Conservation (phyloP, 176 grass and related monocot species). For the Bothriochloa decipiens region DNA sequence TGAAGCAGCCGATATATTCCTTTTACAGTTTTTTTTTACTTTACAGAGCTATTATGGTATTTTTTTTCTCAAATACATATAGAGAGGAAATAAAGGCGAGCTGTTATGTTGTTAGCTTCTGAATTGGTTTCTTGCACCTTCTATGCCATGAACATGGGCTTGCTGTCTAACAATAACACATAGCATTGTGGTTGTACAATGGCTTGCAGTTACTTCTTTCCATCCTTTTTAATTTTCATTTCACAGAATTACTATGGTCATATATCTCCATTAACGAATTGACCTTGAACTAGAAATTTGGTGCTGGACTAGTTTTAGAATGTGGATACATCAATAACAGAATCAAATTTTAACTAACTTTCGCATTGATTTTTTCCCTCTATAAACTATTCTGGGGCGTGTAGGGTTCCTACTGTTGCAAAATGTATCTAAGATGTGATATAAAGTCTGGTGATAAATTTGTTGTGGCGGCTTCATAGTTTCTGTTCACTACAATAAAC, state of each 20-base stretch:
- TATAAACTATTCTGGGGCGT: background rate
- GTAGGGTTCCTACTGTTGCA: background rate
- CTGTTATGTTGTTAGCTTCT: background rate
- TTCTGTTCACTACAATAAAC: background rate
- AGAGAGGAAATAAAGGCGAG: too few species aligned
- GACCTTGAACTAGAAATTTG: background rate
- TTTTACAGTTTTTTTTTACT: background rate
- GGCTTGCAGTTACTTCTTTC: background rate
- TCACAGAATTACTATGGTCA: background rate
- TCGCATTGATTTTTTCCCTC: background rate
- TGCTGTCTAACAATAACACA: background rate
- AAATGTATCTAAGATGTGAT: background rate
- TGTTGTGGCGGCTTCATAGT: background rate
- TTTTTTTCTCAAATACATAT: too few species aligned
- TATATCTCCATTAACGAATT: background rate
- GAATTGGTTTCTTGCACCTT: background rate
- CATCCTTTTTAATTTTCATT: background rate
- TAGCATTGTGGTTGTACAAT: background rate
- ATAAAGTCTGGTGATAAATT: background rate
- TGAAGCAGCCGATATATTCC: background rate
- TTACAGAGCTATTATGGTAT: too few species aligned
- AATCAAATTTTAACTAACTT: background rate
- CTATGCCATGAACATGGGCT: background rate
- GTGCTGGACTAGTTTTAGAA: background rate
- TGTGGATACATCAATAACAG: background rate